phyloP scores from a whole-genome alignment of 805 yeast species.

The Candida coquimbonensis region DNA sequence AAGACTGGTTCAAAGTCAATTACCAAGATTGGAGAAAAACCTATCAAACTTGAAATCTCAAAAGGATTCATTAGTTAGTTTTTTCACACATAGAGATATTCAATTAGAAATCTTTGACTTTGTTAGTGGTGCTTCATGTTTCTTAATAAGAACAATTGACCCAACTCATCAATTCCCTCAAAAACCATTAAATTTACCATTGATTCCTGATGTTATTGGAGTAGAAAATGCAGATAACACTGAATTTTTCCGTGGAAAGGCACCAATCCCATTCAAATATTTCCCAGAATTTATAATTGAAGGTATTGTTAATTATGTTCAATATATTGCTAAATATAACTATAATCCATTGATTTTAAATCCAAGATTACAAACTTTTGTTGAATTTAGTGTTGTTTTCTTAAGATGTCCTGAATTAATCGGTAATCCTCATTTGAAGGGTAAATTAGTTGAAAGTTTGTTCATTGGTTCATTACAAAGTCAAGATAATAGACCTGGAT shows the following conservation, averaged over 20 bases:
- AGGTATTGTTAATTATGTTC: slow-evolving; percentile 67
- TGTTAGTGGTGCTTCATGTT: slow-evolving; percentile 67
- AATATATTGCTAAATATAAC: slow-evolving; percentile 49
- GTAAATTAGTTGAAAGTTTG: slow-evolving; percentile 72
- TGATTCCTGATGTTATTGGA: slow-evolving; percentile 51
- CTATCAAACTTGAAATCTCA: slow-evolving; percentile 33
- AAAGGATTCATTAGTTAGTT: slow-evolving; percentile 54
- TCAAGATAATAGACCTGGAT: slow-evolving; percentile 58
- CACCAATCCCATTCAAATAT: slow-evolving; percentile 73
- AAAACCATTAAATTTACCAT: slow-evolving; percentile 43
- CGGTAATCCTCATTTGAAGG: slow-evolving; percentile 90
- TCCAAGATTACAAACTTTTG: slow-evolving; percentile 46
- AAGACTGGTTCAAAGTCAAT: slow-evolving; percentile 32
- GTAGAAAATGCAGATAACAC: slow-evolving; percentile 68
- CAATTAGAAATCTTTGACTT: slow-evolving; percentile 71
- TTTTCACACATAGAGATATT: slow-evolving; percentile 48
- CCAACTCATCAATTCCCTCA: slow-evolving; percentile 61
- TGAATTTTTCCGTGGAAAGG: slow-evolving; percentile 55
- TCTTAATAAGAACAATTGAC: slow-evolving; percentile 65
- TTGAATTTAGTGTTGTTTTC: slow-evolving; percentile 67
- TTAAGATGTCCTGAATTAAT: slow-evolving; percentile 79
- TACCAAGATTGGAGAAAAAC: slow-evolving; percentile 43
- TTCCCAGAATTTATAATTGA: slow-evolving; percentile 84
- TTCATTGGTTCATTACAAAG: slow-evolving; percentile 64
- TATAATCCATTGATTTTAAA: slow-evolving; percentile 51